A percentile compares a stretch with the other conserved stretches of the same genome.
Evolutionary conservation across 2,329 filamentous ascomycete genomes (phyloP).

Genomic region (Cladosporium sp.): DNA sequence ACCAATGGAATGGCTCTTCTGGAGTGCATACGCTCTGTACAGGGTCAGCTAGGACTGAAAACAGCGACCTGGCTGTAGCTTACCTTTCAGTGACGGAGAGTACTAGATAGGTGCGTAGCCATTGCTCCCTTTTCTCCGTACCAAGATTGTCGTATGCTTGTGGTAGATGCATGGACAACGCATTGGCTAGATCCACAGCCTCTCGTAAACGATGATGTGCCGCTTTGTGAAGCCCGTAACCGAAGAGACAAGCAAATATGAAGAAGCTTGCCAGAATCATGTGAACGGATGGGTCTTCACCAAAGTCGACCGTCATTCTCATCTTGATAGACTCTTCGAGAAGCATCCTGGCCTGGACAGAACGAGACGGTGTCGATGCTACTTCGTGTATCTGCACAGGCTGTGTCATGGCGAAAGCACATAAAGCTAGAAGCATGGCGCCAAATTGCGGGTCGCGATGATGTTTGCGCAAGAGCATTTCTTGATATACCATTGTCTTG

Average conservation of each 20-base stretch:
- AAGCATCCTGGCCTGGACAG: constrained; percentile 38
- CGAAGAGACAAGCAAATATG: constrained; percentile 29
- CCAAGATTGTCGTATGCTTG: constrained; percentile 35
- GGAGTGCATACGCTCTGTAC: constrained; percentile 39
- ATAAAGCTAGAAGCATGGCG: constrained; percentile 40
- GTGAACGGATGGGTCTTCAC: constrained; percentile 27
- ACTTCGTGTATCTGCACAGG: constrained; percentile 42
- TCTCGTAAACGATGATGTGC: constrained; percentile 27
- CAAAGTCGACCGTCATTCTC: constrained; percentile 38
- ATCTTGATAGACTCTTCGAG: constrained; percentile 43
- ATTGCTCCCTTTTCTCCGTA: constrained; percentile 37
- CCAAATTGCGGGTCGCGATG: constrained; percentile 41
- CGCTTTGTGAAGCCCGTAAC: constrained; percentile 24
- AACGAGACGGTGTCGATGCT: constrained; percentile 23
- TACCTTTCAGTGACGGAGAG: constrained; percentile 28
- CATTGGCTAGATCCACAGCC: constrained; percentile 37
- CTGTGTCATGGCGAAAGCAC: constrained; percentile 42
- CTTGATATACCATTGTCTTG: constrained; percentile 38
- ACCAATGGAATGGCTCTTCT: constrained; percentile 39
- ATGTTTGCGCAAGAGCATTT: constrained; percentile 40
- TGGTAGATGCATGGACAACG: constrained; percentile 38
- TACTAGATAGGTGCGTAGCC: constrained; percentile 36
- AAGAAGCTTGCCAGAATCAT: constrained; percentile 30
- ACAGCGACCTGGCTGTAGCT: neutral
- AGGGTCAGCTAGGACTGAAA: neutral